Evolutionary conservation across 495 filamentous ascomycete species (phyloP), one percentile per base, ranked within the genome.

Genomic region (Xanthoparmelia taractica): DNA sequence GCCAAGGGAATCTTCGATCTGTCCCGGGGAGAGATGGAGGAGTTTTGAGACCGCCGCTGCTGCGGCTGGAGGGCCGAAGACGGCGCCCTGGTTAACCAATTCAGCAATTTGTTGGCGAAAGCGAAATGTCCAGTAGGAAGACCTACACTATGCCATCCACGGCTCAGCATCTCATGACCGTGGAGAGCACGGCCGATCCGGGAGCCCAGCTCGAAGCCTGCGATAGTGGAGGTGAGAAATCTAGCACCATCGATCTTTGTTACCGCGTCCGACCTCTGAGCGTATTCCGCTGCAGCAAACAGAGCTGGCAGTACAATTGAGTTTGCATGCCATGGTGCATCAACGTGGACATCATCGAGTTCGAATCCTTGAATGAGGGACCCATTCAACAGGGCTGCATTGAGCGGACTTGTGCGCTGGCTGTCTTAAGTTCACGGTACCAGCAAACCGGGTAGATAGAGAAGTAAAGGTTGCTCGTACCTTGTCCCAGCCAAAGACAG

Each of bases 21-120:
- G 55, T 27, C 54, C 60, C 15, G 75, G 55, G 1, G 63, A 45
- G 1, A 78, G 72, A 10, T 61, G 48, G 18, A 78, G 63, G 2
- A 77, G 68, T 61, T 77, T 81, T n/a, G 66, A 64, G 4, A 71
- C 71, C 20, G 78, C 74, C 6, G 75, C 71, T 20, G 75, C 77
- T 7, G 72, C 61, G 0, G 76, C 75, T 5, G 77, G 63, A 29
- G 72, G 71, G 3, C 79, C 77, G 58, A 80, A 80, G 8, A 79
- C 68, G 29, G 77, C 68, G 1, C 79, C 78, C 41, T 45, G 41
- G 40, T 20, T n/a, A 17, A 23, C 7, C 8, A 11, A n/a, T 1
- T 45, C 20, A 45, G 41, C n/a, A n/a, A n/a, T n/a, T n/a, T n/a
- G n/a, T n/a, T n/a, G n/a, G n/a, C n/a, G n/a, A n/a, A n/a, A n/a